Base-by-base conservation (phyloP, 805 yeast species). In the Kodamaea fukazawae region DNA sequence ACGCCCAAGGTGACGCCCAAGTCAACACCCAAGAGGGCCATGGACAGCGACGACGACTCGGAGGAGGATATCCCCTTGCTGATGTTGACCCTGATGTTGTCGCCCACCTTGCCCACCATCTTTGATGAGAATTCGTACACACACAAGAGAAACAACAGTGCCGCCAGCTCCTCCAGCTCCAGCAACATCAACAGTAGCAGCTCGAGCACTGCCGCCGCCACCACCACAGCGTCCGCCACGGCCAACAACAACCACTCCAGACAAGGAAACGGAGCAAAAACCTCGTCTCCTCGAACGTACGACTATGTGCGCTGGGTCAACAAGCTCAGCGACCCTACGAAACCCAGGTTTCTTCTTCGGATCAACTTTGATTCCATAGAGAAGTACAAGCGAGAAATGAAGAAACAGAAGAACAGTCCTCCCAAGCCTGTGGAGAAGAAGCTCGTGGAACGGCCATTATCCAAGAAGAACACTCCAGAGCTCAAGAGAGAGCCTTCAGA, bases 41-140 rank as follows among this genome's bases (percentile, higher is more conserved):
- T 29, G 13, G 36, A 28, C 8, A n/a, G 26, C 13, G 29, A 23
- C 31, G 36, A 31, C 23, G 42, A 39, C 18, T 26, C 30, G 28
- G 57, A 54, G 30, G 48, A 53, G 9, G 66, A 61, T 33, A 36
- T 59, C 6, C 65, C 67, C 6, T 43, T 61, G 26, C 55, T 61
- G 20, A 34, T 27, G 38, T 23, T 39, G n/a, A 43, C 59, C 18
- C 55, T 61, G 20, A 39, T 39, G 42, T 34, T 39, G 27, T 58
- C 65, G 4, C 67, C 68, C 9, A 61, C 67, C 6, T 49, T 62
- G 16, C 67, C 67, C 7, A 43, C 57, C 20, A 53, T 57, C 7
- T 60, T 60, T 37, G 54, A 49, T 15, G 17, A 15, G 20, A 11
- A 7, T 7, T 4, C 17, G 30, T 27, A 27, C 15, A 12, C 33